Conservation (phyloP, 2,329 filamentous ascomycete genomes). For the Alternaria ethzedia region DNA sequence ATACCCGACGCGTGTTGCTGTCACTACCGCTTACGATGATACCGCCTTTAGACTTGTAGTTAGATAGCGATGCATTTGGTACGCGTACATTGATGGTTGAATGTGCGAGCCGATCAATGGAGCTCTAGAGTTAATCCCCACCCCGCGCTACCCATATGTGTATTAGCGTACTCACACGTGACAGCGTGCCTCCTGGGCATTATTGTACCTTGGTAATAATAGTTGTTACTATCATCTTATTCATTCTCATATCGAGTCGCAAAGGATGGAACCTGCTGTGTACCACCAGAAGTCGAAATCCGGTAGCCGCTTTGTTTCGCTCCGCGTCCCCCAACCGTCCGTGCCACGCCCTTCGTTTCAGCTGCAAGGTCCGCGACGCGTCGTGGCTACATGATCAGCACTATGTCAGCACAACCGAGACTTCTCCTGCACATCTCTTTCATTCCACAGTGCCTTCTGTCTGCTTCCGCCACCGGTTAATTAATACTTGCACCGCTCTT, state of each 20-base stretch:
- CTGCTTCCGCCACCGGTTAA: neutral
- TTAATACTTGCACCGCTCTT: neutral
- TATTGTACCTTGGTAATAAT: neutral
- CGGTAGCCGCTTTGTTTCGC: neutral
- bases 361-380: slow-evolving; percentile 25
- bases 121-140: neutral
- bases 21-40: slow-evolving; percentile 2
- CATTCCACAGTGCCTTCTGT: slow-evolving; percentile 1
- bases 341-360: slow-evolving; percentile 40
- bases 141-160: neutral
- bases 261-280: neutral
- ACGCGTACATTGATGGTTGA: neutral
- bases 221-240: neutral
- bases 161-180: slow-evolving; percentile 1
- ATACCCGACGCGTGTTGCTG: slow-evolving; percentile 16
- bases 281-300: neutral
- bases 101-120: neutral
- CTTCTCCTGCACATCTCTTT: slow-evolving; percentile 6
- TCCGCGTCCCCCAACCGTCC: slow-evolving; percentile 19
- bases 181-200: neutral
- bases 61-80: neutral
- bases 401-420: slow-evolving; percentile 17
- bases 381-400: slow-evolving; percentile 26
- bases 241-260: neutral
- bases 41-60: neutral